Percentiles rank a stretch among this genome's conserved stretches.
Conservation (phyloP, 225 moss, liverwort and hornwort species). For the Thuidium tamariscinum region DNA sequence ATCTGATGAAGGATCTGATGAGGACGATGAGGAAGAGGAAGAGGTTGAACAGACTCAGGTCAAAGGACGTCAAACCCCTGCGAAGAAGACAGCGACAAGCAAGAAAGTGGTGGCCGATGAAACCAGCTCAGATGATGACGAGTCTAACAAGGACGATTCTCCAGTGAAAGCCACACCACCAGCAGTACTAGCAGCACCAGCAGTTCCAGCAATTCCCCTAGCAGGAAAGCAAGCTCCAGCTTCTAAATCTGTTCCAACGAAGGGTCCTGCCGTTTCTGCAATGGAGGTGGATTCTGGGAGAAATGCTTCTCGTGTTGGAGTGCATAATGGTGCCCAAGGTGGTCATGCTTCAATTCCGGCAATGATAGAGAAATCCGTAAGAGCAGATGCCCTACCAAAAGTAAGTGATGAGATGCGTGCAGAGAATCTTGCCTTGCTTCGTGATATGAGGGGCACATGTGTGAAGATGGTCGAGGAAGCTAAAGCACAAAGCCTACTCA, state of each 20-base stretch:
- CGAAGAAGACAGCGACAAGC: slow-evolving; percentile 2
- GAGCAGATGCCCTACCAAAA: neutral
- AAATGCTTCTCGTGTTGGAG: neutral
- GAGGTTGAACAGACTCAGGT: neutral
- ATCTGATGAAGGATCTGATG: slow-evolving; percentile 13
- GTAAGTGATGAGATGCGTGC: slow-evolving; percentile 28
- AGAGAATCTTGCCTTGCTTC: slow-evolving; percentile 32
- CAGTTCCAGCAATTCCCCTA: neutral
- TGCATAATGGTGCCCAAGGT: slow-evolving; percentile 11
- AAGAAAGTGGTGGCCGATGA: slow-evolving; percentile 4
- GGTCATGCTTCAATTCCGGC: neutral
- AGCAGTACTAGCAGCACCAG: neutral
- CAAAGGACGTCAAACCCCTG: neutral
- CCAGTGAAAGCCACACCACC: slow-evolving; percentile 6
- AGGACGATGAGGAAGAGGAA: slow-evolving; percentile 25
- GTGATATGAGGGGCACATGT: slow-evolving; percentile 33
- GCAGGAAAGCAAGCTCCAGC: neutral
- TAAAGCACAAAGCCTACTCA: slow-evolving; percentile 26
- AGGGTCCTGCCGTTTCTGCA: neutral
- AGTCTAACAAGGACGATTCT: slow-evolving; percentile 17
- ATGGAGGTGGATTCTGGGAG: slow-evolving; percentile 12
- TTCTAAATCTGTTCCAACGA: slow-evolving; percentile 4
- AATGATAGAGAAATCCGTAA: slow-evolving; percentile 1
- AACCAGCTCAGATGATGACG: slow-evolving; percentile 29
- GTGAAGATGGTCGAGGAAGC: slow-evolving; percentile 57